Base-by-base conservation (phyloP, 2,329 filamentous ascomycete species). In the Colletotrichum orchidophilum region DNA sequence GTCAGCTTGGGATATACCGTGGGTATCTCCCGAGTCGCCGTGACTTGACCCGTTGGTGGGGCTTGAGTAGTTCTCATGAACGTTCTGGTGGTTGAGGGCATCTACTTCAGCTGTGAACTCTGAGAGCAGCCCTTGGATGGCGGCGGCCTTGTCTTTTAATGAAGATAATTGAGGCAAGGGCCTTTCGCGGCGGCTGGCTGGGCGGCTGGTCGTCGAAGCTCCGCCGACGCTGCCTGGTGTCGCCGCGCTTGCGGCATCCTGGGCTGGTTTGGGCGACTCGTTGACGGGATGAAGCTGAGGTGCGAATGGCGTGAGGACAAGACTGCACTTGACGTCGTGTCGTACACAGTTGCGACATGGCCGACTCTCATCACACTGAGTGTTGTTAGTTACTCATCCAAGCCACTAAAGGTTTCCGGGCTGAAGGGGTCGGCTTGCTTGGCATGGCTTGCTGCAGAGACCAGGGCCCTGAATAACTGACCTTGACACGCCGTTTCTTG, bases 401-500 rank as follows among this genome's bases (percentile, higher is more conserved):
- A 39, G 18, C 27, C 29, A 26, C 13, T 5, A 11, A 1, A 21
- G 13, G n/a, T 9, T 39, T 24, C 24, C 31, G 12, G 13, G 9
- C 15, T 27, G 33, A 46, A 26, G 60, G 26, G 27, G 13, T 13
- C 15, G 35, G 42, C 52, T 69, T 58, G 42, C 52, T 69, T 58
- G 61, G 53, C 24, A 54, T 31, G 24, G 42, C 29, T 42, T 13
- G 6, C 29, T 15, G 29, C 11, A 13, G 13, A 21, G 21, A 18
- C 29, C 13, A 24, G 27, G n/a, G 27, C 11, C 15, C 15, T 13
- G 3, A 46, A 3, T 46, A 26, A 63, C 69, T 71, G 31, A 71
- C 69, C 64, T 71, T 71, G 53, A 71, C 69, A 21, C 69, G 69
- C 15, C 69, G 69, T 33, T 68, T 71, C 53, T 71, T 71, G 35